Base-by-base conservation (phyloP, 2,329 filamentous ascomycete species). In the Alternaria atra region DNA sequence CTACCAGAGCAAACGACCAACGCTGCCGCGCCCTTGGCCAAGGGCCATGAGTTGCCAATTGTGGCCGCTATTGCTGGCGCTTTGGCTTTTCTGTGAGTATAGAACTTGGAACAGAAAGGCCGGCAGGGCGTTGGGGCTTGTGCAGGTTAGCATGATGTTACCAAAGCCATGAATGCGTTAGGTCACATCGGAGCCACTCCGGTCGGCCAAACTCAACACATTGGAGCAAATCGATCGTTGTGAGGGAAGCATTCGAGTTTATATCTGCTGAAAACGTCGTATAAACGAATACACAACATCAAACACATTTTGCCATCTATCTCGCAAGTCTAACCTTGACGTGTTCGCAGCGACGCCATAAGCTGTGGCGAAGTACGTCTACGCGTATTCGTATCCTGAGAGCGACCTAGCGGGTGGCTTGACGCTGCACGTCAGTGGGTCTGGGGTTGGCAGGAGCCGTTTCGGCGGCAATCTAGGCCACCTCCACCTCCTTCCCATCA, bases 1-100 rank as follows among this genome's bases (percentile, higher is more conserved):
- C 29, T 42, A 20, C 54, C 58, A 23, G 13, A 48, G 23, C 43
- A 44, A 42, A 64, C 68, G 7, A 63, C 68, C 15, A 71, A 67
- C 56, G 70, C 69, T 10, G 70, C 72, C 6, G 55, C 66, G 12
- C 58, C 61, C 15, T 55, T 61, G n/a, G 50, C 66, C 10, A 60
- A 64, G 47, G 60, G 55, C 27, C 58, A 67, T 20, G 63, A 53
- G 17, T 44, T 53, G n/a, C 29, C 66, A 2, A 58, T 67, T 12
- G 35, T 64, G 27, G 53, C 72, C 37, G 70, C 67, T 2, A 34
- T 72, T 29, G 69, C 64, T 27, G 71, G 72, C 57, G 68, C 67
- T 13, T 70, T 74, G 58, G 66, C 69, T 42, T 58, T 77, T 42
- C 50, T 74, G 17, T 77, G 55, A 54, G 35, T 32, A 32, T 13